These are phyloP conservation scores for Albophoma yamanashiensis DNA, from an alignment of 2,329 filamentous ascomycete genomes.

Conservation along the genomic window DNA sequence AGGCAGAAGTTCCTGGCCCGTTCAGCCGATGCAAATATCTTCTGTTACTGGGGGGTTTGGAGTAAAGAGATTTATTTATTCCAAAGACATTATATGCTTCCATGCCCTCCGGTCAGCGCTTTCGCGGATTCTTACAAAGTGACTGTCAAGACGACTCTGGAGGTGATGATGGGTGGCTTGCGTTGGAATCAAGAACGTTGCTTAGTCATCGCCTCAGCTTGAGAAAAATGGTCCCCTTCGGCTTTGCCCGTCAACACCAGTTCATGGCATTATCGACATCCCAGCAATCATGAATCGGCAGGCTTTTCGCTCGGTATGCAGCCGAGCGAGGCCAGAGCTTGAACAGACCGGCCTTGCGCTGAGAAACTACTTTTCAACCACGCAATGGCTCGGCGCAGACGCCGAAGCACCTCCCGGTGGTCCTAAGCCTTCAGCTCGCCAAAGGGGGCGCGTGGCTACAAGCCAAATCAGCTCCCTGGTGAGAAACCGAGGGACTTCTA, in stretches of 20 bases:
- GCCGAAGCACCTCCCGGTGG: constrained; percentile 8
- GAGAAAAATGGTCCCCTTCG: neutral
- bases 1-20: neutral
- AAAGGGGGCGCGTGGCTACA: constrained; percentile 22
- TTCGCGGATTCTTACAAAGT: neutral
- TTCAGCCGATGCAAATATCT: neutral
- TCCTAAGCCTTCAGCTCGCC: constrained; percentile 13
- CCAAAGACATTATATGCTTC: neutral
- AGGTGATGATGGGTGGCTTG: neutral
- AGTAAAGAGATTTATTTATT: neutral
- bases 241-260: neutral
- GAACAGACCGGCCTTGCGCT: constrained; percentile 18
- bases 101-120: neutral
- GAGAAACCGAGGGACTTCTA: constrained; percentile 8
- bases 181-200: neutral
- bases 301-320: constrained; percentile 25
- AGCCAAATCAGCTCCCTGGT: constrained; percentile 21
- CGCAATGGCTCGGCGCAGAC: constrained; percentile 21
- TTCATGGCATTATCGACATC: neutral
- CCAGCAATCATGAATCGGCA: constrained; percentile 24
- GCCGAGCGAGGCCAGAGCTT: constrained; percentile 23
- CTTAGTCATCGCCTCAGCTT: neutral
- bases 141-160: neutral
- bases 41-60: constrained; percentile 2
- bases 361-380: constrained; percentile 25